Percentiles rank a stretch among this genome's conserved stretches.
Evolutionary conservation across 148 eudicot genomes (phyloP).

Genomic region (Rhododendron mucronatum): DNA sequence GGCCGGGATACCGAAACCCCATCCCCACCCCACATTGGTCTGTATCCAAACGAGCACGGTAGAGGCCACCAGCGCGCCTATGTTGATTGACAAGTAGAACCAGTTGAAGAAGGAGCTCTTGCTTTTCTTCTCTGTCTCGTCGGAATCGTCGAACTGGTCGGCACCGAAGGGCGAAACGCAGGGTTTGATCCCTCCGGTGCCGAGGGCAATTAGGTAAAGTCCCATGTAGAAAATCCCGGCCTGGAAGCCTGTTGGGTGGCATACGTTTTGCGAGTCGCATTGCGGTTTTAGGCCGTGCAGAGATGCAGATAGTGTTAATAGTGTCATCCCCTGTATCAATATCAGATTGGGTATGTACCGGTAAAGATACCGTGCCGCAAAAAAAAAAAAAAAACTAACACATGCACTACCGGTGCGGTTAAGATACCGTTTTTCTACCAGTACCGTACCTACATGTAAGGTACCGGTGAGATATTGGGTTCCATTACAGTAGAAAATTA

Average conservation of each 20-base stretch:
- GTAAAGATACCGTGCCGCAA: too few species aligned
- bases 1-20: conserved; percentile 22
- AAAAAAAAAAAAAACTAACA: not conserved
- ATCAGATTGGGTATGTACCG: not conserved
- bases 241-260: conserved; percentile 16
- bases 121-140: conserved; percentile 9
- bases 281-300: conserved; percentile 19
- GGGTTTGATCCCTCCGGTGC: conserved; percentile 22
- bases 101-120: conserved; percentile 23
- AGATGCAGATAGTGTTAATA: conserved; percentile 15
- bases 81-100: conserved; percentile 23
- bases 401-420: too few species aligned
- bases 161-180: conserved; percentile 25
- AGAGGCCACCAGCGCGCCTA: conserved; percentile 18
- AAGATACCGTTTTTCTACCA: too few species aligned
- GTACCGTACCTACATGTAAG: too few species aligned
- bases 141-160: conserved; percentile 20
- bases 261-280: conserved; percentile 2
- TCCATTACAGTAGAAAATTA: too few species aligned
- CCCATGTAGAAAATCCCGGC: conserved; percentile 3
- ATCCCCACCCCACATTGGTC: conserved; percentile 24
- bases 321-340: conserved; percentile 17
- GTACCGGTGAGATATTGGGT: too few species aligned
- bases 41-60: conserved; percentile 23
- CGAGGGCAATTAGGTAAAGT: conserved; percentile 22